Percentiles rank a stretch among this genome's conserved stretches.
Evolutionary conservation across 306 rosid genomes (phyloP).

Genomic region (Carpinus viminea): DNA sequence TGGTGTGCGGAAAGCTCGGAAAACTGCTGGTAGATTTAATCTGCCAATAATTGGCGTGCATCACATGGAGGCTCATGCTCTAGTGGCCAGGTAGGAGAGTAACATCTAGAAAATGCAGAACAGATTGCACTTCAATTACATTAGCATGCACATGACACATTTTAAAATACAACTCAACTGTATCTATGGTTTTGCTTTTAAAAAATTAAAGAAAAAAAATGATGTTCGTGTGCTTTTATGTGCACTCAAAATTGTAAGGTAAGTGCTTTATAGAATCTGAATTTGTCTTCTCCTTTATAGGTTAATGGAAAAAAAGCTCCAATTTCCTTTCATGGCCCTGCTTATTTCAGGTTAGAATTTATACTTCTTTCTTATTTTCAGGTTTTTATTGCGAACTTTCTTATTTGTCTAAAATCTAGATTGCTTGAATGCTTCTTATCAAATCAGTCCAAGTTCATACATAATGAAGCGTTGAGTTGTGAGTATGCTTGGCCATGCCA

Average conservation of each 20-base stretch:
- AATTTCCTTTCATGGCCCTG: conserved; percentile 88
- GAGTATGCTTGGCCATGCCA: background rate
- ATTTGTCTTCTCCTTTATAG: conserved; percentile 41
- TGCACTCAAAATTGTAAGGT: conserved; percentile 11
- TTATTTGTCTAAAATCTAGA: background rate
- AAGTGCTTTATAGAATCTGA: conserved; percentile 24
- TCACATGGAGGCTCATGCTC: conserved; percentile 99
- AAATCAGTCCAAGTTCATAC: background rate
- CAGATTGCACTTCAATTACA: conserved; percentile 5
- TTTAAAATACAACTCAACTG: conserved; percentile 20
- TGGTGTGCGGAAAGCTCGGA: conserved; percentile 86
- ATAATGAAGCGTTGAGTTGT: background rate
- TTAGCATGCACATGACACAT: conserved; percentile 14
- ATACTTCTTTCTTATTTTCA: conserved; percentile 4
- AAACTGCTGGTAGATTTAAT: conserved; percentile 58
- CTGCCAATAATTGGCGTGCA: conserved; percentile 87
- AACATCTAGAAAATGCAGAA: conserved; percentile 6
- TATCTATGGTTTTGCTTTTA: conserved; percentile 19
- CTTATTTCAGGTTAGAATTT: conserved; percentile 76
- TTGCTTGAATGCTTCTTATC: background rate
- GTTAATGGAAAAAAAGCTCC: conserved; percentile 70
- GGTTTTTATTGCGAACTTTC: conserved; percentile 2
- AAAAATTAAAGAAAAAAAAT: background rate
- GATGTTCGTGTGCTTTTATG: background rate
- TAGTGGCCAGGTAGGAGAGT: conserved; percentile 78